Evolutionary conservation across 768 basidiomycete genomes (phyloP).

Genomic region (Trametes punicea): DNA sequence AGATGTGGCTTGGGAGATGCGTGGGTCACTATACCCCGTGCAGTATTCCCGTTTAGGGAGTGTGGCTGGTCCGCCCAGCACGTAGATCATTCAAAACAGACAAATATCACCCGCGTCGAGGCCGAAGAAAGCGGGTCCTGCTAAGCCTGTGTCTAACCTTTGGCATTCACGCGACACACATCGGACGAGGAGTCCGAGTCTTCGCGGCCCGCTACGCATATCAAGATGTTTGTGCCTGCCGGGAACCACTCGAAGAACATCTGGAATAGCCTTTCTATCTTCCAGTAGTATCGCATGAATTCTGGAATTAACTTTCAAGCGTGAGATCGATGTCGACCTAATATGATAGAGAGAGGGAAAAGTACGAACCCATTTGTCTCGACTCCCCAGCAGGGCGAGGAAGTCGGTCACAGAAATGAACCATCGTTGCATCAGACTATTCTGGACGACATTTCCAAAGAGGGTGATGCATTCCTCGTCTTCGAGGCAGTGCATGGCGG

Average conservation of each 20-base stretch:
- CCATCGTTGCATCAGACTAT: background rate
- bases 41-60: too few relatives aligned
- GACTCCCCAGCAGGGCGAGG: conserved; percentile 35
- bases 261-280: conserved; percentile 55
- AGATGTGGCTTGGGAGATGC: too few relatives aligned
- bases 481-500: background rate
- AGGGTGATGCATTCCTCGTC: conserved; percentile 6
- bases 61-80: too few relatives aligned
- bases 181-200: background rate
- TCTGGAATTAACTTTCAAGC: too few relatives aligned
- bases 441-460: background rate
- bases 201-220: conserved; percentile 32
- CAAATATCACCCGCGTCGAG: conserved; percentile 43
- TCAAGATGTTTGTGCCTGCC: conserved; percentile 62
- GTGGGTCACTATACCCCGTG: too few relatives aligned
- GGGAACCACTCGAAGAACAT: conserved; percentile 75
- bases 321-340: background rate
- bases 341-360: background rate
- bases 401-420: conserved; percentile 25
- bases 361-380: conserved; percentile 39
- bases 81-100: conserved; percentile 38
- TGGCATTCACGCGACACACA: background rate
- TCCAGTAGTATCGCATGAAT: conserved; percentile 51
- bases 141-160: conserved; percentile 48
- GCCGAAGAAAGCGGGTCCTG: conserved; percentile 49